These are phyloP conservation scores for Polyplosphaeria fusca DNA, from an alignment of 495 filamentous ascomycete species.

Conservation along the genomic window DNA sequence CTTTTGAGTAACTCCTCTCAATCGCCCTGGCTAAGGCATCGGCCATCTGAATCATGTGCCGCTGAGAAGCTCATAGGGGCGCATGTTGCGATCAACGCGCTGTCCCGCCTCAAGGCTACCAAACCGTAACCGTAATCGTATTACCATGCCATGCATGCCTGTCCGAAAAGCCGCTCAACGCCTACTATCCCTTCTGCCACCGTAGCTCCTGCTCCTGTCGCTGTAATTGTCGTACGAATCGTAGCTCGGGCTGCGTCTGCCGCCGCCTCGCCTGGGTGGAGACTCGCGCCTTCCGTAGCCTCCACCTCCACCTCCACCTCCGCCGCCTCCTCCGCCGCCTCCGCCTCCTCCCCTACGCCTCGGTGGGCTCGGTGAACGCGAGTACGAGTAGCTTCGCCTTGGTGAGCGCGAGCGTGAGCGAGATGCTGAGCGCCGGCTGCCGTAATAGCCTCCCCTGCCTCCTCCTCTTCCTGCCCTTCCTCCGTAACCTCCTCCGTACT, in stretches of 20 bases:
- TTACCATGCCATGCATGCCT: too few relatives aligned
- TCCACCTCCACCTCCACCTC: constrained; percentile 39
- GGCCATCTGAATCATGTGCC: too few relatives aligned
- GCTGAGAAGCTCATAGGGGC: too few relatives aligned
- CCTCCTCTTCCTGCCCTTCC: constrained; percentile 40
- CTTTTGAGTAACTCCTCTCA: too few relatives aligned
- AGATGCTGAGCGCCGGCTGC: constrained; percentile 29
- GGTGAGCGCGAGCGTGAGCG: constrained; percentile 47
- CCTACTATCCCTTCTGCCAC: too few relatives aligned
- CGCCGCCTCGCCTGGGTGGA: constrained; percentile 41
- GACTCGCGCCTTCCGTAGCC: constrained; percentile 35
- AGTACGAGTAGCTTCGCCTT: constrained; percentile 45
- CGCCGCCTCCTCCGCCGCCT: constrained; percentile 42
- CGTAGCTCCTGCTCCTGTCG: constrained; percentile 41
- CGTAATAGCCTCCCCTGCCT: constrained; percentile 18
- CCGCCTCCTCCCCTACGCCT: constrained; percentile 46
- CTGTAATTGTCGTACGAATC: constrained; percentile 58
- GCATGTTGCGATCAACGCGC: too few relatives aligned
- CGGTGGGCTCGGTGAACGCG: constrained; percentile 47
- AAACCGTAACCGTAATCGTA: too few relatives aligned
- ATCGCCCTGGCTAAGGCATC: too few relatives aligned
- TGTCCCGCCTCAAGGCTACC: too few relatives aligned
- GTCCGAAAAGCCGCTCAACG: too few relatives aligned
- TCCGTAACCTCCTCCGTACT: constrained; percentile 43
- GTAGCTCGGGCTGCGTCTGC: constrained; percentile 56